Percentiles rank a stretch among this genome's conserved stretches.
These are phyloP conservation scores for Rhynchosporium graminicola DNA, from an alignment of 2,329 filamentous ascomycete species.

Conservation along the genomic window DNA sequence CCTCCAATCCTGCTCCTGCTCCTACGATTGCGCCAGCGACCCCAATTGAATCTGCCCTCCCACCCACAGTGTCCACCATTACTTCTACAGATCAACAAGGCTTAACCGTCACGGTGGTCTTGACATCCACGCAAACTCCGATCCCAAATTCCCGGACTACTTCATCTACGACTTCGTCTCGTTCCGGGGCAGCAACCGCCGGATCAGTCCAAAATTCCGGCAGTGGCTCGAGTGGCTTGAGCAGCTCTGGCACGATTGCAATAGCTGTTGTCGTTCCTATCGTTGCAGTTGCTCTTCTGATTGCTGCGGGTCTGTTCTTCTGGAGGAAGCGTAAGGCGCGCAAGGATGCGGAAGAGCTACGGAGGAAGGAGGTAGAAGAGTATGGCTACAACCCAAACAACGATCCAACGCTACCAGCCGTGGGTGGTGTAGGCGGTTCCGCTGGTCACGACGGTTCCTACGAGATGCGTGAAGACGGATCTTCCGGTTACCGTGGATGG, in stretches of 20 bases:
- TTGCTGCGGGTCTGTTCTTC: slow-evolving; percentile 74
- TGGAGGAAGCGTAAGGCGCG: slow-evolving; percentile 88
- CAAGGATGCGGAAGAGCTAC: slow-evolving; percentile 81
- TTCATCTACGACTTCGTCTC: slow-evolving; percentile 19
- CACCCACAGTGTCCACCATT: slow-evolving; percentile 21
- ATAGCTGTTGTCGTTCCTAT: slow-evolving; percentile 94
- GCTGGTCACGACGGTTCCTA: slow-evolving; percentile 55
- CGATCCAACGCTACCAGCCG: slow-evolving; percentile 74
- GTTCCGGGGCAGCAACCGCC: slow-evolving; percentile 35
- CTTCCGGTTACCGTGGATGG: slow-evolving; percentile 90
- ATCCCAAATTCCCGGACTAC: slow-evolving; percentile 7
- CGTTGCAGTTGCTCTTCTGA: slow-evolving; percentile 78
- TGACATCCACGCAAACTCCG: slow-evolving; percentile 26
- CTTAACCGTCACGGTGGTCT: slow-evolving; percentile 24
- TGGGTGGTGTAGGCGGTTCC: slow-evolving; percentile 42
- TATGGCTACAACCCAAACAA: slow-evolving; percentile 98
- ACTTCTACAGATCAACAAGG: slow-evolving; percentile 22
- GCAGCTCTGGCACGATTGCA: slow-evolving; percentile 72
- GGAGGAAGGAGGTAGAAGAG: slow-evolving; percentile 94
- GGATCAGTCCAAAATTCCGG: slow-evolving; percentile 20
- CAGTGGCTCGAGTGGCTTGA: slow-evolving; percentile 43
- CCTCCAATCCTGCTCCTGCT: slow-evolving; percentile 25
- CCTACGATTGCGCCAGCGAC: slow-evolving; percentile 25
- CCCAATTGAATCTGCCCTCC: slow-evolving; percentile 21
- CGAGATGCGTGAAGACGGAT: slow-evolving; percentile 77